phyloP scores from a whole-genome alignment of 164 flowering plant species.

The Tetracentron sinense region DNA sequence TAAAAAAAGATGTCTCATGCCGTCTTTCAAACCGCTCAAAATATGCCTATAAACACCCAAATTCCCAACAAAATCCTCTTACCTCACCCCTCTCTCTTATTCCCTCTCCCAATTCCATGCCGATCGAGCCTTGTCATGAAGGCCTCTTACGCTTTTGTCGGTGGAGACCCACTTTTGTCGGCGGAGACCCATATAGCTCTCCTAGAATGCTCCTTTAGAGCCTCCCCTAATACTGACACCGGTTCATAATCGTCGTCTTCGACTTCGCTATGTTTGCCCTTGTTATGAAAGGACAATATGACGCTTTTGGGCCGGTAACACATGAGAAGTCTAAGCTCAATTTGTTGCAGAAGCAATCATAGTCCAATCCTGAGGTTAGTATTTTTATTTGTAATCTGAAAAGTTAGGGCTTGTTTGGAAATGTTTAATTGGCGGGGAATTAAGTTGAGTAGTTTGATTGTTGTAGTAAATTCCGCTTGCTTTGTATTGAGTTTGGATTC shows the following conservation, averaged over 20 bases:
- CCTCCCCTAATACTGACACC: constrained; percentile 15
- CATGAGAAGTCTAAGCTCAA: constrained; percentile 86
- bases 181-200: constrained; percentile 25
- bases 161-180: too few species aligned
- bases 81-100: background rate
- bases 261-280: constrained; percentile 31
- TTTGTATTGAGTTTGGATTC: too few species aligned
- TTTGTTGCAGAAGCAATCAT: constrained; percentile 45
- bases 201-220: constrained; percentile 62
- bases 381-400: too few species aligned
- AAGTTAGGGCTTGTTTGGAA: too few species aligned
- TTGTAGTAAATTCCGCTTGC: too few species aligned
- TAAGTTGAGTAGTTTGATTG: too few species aligned
- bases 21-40: constrained; percentile 14
- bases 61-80: background rate
- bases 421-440: too few species aligned
- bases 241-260: constrained; percentile 19
- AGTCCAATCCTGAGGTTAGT: constrained; percentile 66
- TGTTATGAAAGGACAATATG: constrained; percentile 63
- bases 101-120: background rate
- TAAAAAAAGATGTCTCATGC: constrained; percentile 1
- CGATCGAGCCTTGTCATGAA: constrained; percentile 10
- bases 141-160: constrained; percentile 36
- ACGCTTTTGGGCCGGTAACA: constrained; percentile 70
- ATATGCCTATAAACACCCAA: constrained; percentile 9